phyloP scores from a whole-genome alignment of 2,329 filamentous ascomycete species.

The Daldinia sp. region DNA sequence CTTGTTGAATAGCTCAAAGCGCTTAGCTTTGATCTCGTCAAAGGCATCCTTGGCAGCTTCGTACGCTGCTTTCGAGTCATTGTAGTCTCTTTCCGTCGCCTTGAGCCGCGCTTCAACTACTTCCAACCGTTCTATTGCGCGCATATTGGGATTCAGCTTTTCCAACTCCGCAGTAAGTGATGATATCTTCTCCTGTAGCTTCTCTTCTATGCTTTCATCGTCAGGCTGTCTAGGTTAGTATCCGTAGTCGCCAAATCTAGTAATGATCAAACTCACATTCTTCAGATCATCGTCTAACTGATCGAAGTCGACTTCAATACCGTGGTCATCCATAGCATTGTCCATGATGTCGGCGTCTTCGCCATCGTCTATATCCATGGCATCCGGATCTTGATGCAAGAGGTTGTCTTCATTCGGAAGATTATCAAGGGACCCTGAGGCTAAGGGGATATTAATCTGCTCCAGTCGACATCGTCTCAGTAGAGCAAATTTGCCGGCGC shows the following conservation, averaged over 20 bases:
- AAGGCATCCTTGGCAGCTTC: conserved; percentile 84
- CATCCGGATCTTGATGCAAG: conserved; percentile 79
- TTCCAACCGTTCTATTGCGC: conserved; percentile 89
- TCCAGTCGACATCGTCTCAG: conserved; percentile 92
- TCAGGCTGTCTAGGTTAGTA: conserved; percentile 63
- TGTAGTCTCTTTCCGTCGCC: conserved; percentile 87
- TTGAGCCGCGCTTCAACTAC: conserved; percentile 84
- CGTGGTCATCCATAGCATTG: conserved; percentile 83
- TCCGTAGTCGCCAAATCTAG: conserved; percentile 39
- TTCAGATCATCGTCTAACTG: conserved; percentile 83
- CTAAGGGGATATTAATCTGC: conserved; percentile 85
- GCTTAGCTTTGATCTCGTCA: conserved; percentile 79
- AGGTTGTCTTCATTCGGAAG: conserved; percentile 88
- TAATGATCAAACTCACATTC: conserved; percentile 62
- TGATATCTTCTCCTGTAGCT: conserved; percentile 79
- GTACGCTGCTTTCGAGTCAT: conserved; percentile 78
- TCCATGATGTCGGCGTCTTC: conserved; percentile 68
- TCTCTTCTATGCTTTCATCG: conserved; percentile 75
- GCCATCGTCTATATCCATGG: conserved; percentile 89
- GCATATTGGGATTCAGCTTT: conserved; percentile 96
- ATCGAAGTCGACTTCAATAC: conserved; percentile 88
- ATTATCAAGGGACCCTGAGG: conserved; percentile 78
- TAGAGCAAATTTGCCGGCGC: conserved; percentile 81
- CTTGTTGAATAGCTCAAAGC: conserved; percentile 92
- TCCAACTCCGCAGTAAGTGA: conserved; percentile 81